Percentiles rank a stretch among this genome's conserved stretches.
phyloP scores from a whole-genome alignment of 2,329 filamentous ascomycete genomes.

The Alternaria consortialis region DNA sequence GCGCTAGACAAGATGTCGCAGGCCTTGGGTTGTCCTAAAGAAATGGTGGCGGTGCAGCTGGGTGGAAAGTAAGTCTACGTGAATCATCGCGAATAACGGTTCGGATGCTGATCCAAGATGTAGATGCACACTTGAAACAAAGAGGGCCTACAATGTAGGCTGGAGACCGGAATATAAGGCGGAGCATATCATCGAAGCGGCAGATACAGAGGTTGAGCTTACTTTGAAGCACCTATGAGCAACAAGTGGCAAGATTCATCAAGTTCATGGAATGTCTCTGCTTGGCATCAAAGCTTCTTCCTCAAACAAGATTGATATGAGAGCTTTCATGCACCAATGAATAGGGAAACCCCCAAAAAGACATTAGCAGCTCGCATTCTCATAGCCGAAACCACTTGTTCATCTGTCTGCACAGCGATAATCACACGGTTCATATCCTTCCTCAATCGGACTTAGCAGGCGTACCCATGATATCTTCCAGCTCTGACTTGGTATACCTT shows the following conservation, averaged over 20 bases:
- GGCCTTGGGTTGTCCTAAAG: not conserved
- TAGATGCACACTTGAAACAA: constrained; percentile 57
- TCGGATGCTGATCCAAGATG: constrained; percentile 7
- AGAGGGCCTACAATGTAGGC: constrained; percentile 54
- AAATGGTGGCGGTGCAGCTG: constrained; percentile 43
- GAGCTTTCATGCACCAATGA: not conserved
- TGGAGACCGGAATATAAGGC: constrained; percentile 57
- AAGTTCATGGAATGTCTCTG: not conserved
- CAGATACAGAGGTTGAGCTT: constrained; percentile 58
- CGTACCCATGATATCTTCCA: constrained; percentile 4
- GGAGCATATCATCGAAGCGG: constrained; percentile 58
- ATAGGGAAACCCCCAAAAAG: not conserved
- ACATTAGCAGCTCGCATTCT: not conserved
- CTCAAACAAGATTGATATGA: not conserved
- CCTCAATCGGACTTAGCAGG: not conserved
- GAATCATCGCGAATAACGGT: not conserved
- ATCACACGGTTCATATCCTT: not conserved
- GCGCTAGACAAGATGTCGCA: constrained; percentile 54
- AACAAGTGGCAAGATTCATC: not conserved
- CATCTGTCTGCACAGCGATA: not conserved
- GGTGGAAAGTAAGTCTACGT: constrained; percentile 54
- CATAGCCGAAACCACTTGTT: not conserved
- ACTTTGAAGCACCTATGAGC: constrained; percentile 43
- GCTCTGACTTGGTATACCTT: constrained; percentile 14
- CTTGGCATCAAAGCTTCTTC: not conserved